Evolutionary conservation across 305 asterid species (phyloP).

Genomic region (Fraxinus angustifolia): DNA sequence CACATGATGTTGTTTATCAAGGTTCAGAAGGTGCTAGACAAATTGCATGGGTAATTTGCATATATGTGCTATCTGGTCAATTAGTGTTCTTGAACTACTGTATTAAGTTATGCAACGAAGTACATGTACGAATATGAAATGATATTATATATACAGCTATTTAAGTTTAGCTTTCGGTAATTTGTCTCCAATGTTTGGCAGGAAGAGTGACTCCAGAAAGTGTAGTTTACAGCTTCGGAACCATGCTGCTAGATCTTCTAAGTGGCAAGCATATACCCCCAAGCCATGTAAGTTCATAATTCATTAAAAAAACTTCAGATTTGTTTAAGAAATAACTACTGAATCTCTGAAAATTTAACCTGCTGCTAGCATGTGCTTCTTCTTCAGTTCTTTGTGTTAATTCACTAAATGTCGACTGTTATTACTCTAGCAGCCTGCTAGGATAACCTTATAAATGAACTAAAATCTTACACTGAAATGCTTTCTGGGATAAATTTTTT

Average conservation of each 20-base stretch:
- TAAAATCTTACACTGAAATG: neutral
- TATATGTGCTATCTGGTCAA: neutral
- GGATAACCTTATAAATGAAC: neutral
- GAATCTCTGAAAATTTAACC: neutral
- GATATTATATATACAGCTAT: neutral
- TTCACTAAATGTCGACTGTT: neutral
- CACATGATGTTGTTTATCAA: neutral
- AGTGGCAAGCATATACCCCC: conserved; percentile 84
- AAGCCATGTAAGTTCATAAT: conserved; percentile 46
- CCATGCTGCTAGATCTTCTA: conserved; percentile 70
- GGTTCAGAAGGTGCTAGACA: neutral
- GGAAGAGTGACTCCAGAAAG: conserved; percentile 71
- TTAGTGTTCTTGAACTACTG: neutral
- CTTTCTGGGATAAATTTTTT: neutral
- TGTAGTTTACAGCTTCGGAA: conserved; percentile 66
- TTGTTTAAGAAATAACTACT: neutral
- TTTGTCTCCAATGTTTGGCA: conserved; percentile 9
- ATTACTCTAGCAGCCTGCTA: neutral
- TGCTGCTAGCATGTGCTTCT: neutral
- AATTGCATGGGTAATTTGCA: neutral
- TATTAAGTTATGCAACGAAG: neutral
- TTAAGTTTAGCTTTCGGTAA: neutral
- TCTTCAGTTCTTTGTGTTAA: neutral
- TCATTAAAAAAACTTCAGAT: neutral
- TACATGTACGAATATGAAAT: neutral